Base-by-base conservation (phyloP, 306 rosid genomes). In the Delonix regia region DNA sequence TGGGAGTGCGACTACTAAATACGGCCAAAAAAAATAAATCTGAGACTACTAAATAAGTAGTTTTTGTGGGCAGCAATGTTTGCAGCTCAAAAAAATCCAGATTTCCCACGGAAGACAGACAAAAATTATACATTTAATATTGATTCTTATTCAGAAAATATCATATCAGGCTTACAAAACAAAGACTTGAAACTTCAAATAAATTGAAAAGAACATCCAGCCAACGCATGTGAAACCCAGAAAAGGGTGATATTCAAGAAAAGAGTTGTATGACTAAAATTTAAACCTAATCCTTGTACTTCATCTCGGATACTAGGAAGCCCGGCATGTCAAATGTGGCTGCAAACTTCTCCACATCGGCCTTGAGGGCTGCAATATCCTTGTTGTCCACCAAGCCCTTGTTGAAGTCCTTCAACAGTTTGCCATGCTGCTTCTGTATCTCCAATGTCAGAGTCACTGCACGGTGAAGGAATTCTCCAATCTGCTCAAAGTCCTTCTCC, bases 401-500 rank as follows among this genome's bases (percentile, higher is more conserved):
- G 93, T 90, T 94, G 94, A 94, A 94, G 87, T 94, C 98, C 86
- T 94, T 94, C 91, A 94, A 82, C 63, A 94, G 91, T 81, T 94
- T 91, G 57, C 98, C 98, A 39, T 77, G 30, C 77, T 94, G 92
- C 80, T 85, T 91, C 82, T 91, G 98, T 82, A 94, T 86, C 62
- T 63, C 84, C 84, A 94, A 73, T 69, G 98, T 94, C 73, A 88
- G 69, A 49, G 86, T 73, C 71, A 94, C 94, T 0, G 98, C 97
- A n/a, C 93, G 89, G 85, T 94, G 97, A 78, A 94, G 97, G 87
- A 94, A 91, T 82, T 90, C 98, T n/a, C 86, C 98, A 1, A 94
- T 91, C 91, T 90, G 87, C 83, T 91, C 97, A 7, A 94, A 91
- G 89, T 94, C 98, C 85, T 91, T 94, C 79, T 94, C 97, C 28